Percentiles rank a stretch among this genome's conserved stretches.
Evolutionary conservation across 768 basidiomycete genomes (phyloP).

Genomic region (Hysterangium stoloniferum): DNA sequence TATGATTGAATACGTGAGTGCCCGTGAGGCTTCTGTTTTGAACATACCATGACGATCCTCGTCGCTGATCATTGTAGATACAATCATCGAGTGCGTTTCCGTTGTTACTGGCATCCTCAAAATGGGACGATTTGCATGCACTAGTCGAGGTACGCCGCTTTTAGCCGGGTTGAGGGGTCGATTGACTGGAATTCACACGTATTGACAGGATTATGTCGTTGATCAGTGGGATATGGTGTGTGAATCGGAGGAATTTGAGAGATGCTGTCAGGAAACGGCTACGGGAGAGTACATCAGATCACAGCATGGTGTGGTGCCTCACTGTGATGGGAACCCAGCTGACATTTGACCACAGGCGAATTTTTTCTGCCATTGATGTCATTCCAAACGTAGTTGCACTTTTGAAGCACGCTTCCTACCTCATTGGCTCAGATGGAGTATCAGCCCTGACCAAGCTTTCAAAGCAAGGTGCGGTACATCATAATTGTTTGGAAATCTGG

Average conservation of each 20-base stretch:
- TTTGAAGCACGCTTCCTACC: too few species aligned
- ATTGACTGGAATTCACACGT: conserved; percentile 9
- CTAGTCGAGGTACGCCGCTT: conserved; percentile 45
- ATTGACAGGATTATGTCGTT: conserved; percentile 58
- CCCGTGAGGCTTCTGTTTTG: neutral
- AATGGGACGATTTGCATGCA: conserved; percentile 56
- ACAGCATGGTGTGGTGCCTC: too few species aligned
- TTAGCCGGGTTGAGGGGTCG: neutral
- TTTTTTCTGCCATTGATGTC: too few species aligned
- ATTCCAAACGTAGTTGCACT: too few species aligned
- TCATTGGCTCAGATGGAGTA: too few species aligned
- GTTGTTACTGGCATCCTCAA: conserved; percentile 55
- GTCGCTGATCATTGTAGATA: conserved; percentile 36
- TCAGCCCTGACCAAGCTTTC: too few species aligned
- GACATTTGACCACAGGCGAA: too few species aligned
- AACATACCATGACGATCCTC: neutral
- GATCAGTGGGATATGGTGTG: conserved; percentile 71
- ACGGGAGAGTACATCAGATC: conserved; percentile 74
- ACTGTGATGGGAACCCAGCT: too few species aligned
- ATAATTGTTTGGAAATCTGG: too few species aligned
- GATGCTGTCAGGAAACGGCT: conserved; percentile 63
- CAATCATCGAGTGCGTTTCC: conserved; percentile 61
- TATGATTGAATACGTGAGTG: conserved; percentile 40
- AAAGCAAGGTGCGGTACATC: too few species aligned
- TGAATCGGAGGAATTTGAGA: conserved; percentile 54